A percentile compares a stretch with the other conserved stretches of the same genome.
These are phyloP conservation scores for Sphaerobolus stellatus DNA, from an alignment of 1,284 basidiomycete genomes.

Conservation along the genomic window DNA sequence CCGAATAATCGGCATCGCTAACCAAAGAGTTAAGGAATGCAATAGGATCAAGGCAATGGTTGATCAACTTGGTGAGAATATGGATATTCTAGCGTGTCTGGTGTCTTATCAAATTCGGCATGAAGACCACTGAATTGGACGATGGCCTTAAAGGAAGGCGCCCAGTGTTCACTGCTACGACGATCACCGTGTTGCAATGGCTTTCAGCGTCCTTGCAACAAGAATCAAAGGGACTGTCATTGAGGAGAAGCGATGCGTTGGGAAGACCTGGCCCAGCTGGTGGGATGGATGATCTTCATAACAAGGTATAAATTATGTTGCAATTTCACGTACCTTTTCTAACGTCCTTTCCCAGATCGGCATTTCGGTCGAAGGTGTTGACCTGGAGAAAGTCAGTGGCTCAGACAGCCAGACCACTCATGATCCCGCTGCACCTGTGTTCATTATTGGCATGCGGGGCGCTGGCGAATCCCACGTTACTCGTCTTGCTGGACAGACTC, in stretches of 20 bases:
- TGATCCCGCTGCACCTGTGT: slow-evolving; percentile 61
- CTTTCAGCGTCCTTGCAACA: slow-evolving; percentile 86
- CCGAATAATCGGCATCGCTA: slow-evolving; percentile 93
- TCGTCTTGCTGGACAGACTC: slow-evolving; percentile 68
- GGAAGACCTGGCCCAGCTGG: slow-evolving; percentile 99
- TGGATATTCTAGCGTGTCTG: slow-evolving; percentile 11
- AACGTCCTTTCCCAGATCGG: slow-evolving; percentile 64
- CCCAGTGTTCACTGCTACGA: slow-evolving; percentile 93
- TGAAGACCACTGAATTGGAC: slow-evolving; percentile 88
- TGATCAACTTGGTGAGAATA: slow-evolving; percentile 86
- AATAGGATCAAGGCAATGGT: slow-evolving; percentile 97
- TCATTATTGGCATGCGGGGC: slow-evolving; percentile 96
- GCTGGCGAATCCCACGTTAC: slow-evolving; percentile 95
- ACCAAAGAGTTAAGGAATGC: slow-evolving; percentile 98
- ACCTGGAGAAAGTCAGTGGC: slow-evolving; percentile 48
- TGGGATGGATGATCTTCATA: slow-evolving; percentile 98
- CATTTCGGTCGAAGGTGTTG: slow-evolving; percentile 83
- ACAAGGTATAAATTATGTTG: slow-evolving; percentile 58
- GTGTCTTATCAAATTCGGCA: slow-evolving; percentile 74
- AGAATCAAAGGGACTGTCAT: slow-evolving; percentile 76
- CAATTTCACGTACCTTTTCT: slow-evolving; percentile 9
- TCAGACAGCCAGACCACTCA: slow-evolving; percentile 43
- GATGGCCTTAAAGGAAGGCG: slow-evolving; percentile 84
- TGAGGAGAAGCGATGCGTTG: slow-evolving; percentile 97
- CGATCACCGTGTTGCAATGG: slow-evolving; percentile 99